Base-by-base conservation (phyloP, 176 grass and related monocot species). In the Rhynchospora tenuis region DNA sequence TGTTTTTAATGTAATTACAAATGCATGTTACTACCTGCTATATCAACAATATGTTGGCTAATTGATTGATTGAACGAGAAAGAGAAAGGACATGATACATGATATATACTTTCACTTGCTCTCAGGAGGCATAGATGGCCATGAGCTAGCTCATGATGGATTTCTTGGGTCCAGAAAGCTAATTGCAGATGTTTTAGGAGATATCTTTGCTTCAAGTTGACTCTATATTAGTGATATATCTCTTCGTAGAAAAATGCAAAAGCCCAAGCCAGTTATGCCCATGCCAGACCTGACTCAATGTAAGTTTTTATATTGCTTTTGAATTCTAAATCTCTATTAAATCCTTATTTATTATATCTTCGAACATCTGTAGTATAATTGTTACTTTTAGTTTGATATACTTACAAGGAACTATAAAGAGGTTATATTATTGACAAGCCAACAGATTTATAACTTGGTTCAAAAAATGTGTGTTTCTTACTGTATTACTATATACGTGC, bases 111-210 rank as follows among this genome's bases (percentile, higher is more conserved):
- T 3, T n/a, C n/a, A n/a, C n/a, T n/a, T n/a, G n/a, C n/a, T n/a
- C n/a, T 20, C 54, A 89, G 84, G 88, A 77, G 88, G 88, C 83
- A 84, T 84, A 78, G 65, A 71, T 52, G 88, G 88, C 42, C 88
- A 89, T 79, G 88, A 89, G 68, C 84, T 85, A 64, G 85, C 85
- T 85, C 74, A 90, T 81, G 52, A 81, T 48, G 64, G 88, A 81
- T 90, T 65, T 90, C 65, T 94, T 23, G 89, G 92, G 12, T 38
- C 80, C 60, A 87, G 92, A 31, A 94, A 91, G 92, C 46, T 94
- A 85, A 91, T 89, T 31, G 87, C 92, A 20, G 89, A 85, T 70
- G 87, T 89, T 73, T 87, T 81, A 44, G 81, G n/a, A n/a, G n/a
- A n/a, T n/a, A n/a, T n/a, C n/a, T n/a, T n/a, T n/a, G n/a, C n/a